Conservation (phyloP, 495 filamentous ascomycete genomes). For the Penicillium soppii region DNA sequence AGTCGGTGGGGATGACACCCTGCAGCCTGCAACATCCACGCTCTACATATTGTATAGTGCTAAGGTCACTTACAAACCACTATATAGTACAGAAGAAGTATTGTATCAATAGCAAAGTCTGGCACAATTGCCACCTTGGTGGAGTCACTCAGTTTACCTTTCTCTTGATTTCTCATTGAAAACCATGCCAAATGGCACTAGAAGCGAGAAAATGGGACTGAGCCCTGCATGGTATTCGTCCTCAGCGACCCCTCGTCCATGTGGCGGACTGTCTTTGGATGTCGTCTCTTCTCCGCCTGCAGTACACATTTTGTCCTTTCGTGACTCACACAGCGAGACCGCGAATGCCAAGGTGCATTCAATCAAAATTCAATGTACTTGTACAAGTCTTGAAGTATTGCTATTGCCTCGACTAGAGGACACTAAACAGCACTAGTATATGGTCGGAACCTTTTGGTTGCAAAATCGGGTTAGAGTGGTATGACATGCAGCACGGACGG, state of each 20-base stretch:
- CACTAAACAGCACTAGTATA: background rate
- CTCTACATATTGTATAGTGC: background rate
- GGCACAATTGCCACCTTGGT: conserved; percentile 15
- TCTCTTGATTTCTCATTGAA: background rate
- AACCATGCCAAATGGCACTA: conserved; percentile 7
- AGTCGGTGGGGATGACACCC: conserved; percentile 28
- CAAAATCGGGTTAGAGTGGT: conserved; percentile 12
- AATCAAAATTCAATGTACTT: background rate
- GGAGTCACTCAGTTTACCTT: conserved; percentile 1
- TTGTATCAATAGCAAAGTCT: background rate
- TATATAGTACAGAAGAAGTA: background rate
- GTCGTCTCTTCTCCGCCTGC: conserved; percentile 13
- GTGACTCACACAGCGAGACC: conserved; percentile 8
- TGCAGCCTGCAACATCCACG: conserved; percentile 1
- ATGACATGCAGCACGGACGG: conserved; percentile 25
- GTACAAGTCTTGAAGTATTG: background rate
- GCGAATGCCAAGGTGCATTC: background rate
- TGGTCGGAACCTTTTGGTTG: conserved; percentile 1
- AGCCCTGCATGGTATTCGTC: conserved; percentile 7
- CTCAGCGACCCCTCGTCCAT: conserved; percentile 7
- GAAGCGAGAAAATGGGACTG: conserved; percentile 6
- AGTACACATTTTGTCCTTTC: background rate
- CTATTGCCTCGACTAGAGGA: background rate
- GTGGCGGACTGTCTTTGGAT: conserved; percentile 22
- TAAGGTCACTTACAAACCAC: background rate